These are phyloP conservation scores for Peribolospora kevripleyi DNA, from an alignment of 768 basidiomycete species.

Conservation along the genomic window DNA sequence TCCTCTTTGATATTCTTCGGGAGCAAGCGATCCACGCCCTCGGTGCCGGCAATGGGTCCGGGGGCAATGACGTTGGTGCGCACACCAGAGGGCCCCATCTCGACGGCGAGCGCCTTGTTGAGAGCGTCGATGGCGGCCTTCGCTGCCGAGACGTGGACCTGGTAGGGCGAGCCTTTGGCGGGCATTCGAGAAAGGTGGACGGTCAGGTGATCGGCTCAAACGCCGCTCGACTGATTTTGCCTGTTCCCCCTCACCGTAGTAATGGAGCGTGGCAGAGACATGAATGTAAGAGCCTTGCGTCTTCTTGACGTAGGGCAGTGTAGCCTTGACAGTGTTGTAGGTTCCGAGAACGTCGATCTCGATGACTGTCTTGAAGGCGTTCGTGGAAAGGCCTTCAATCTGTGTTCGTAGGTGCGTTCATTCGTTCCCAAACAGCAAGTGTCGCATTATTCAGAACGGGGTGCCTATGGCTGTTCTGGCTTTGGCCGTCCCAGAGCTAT, in stretches of 20 bases:
- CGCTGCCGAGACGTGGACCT: constrained; percentile 81
- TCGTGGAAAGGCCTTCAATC: constrained; percentile 41
- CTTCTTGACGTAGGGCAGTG: constrained; percentile 43
- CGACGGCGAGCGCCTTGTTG: constrained; percentile 61
- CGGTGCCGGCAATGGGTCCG: constrained; percentile 57
- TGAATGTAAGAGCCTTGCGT: constrained; percentile 63
- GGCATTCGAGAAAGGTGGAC: background rate
- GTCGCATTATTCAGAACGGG: too few species aligned
- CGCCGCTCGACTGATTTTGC: constrained; percentile 1
- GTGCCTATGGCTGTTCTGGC: background rate
- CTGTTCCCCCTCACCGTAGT: constrained; percentile 30
- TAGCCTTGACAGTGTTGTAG: constrained; percentile 84
- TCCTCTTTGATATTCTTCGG: constrained; percentile 13
- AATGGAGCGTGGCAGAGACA: constrained; percentile 72
- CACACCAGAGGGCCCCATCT: constrained; percentile 86
- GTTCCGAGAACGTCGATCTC: constrained; percentile 92
- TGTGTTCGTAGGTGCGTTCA: background rate
- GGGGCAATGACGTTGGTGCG: constrained; percentile 65
- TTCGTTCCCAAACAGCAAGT: background rate
- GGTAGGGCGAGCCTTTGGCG: constrained; percentile 44
- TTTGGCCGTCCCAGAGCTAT: background rate
- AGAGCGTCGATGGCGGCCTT: constrained; percentile 86
- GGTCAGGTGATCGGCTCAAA: background rate
- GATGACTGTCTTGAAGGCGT: constrained; percentile 74
- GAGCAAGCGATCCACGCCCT: constrained; percentile 26